These are phyloP conservation scores for Ophiostoma pallidulum DNA, from an alignment of 2,329 filamentous ascomycete species.

Conservation along the genomic window DNA sequence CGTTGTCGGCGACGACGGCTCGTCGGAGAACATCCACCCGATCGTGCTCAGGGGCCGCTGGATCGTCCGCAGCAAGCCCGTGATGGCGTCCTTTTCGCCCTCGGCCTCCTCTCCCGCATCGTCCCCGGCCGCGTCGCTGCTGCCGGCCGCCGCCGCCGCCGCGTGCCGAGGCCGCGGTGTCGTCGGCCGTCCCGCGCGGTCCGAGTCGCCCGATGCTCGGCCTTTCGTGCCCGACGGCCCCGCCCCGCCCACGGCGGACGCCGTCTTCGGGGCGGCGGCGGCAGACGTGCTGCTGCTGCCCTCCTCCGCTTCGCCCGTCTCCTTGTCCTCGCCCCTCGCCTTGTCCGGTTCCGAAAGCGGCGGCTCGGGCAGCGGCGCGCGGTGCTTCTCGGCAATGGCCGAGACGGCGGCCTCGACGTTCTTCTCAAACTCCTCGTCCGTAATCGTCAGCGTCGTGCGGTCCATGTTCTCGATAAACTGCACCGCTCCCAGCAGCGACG, in stretches of 20 bases:
- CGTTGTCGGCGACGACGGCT: conserved; percentile 31
- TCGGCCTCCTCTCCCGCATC: conserved; percentile 28
- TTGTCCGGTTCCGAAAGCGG: conserved; percentile 37
- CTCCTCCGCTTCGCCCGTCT: too few species aligned
- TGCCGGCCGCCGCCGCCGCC: neutral
- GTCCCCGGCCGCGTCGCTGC: neutral
- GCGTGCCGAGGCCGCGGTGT: conserved; percentile 39
- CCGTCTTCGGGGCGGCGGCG: too few species aligned
- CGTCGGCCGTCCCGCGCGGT: conserved; percentile 20
- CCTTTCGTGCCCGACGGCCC: conserved; percentile 22
- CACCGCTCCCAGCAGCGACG: conserved; percentile 87
- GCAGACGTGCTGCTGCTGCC: neutral
- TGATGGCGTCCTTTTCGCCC: conserved; percentile 73
- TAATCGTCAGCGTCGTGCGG: conserved; percentile 83
- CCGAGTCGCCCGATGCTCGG: conserved; percentile 34
- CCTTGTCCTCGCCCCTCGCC: neutral
- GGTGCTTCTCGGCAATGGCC: conserved; percentile 85
- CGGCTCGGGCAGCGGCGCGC: conserved; percentile 30
- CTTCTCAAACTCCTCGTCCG: conserved; percentile 88
- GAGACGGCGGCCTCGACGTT: conserved; percentile 96
- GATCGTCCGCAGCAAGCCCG: conserved; percentile 78
- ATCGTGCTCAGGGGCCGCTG: conserved; percentile 86
- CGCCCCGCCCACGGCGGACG: neutral
- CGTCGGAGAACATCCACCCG: conserved; percentile 83
- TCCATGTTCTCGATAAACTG: conserved; percentile 97